Evolutionary conservation across 1,284 basidiomycete species (phyloP), one percentile per base, ranked within the genome.

Genomic region (Cystobasidium pallidum): DNA sequence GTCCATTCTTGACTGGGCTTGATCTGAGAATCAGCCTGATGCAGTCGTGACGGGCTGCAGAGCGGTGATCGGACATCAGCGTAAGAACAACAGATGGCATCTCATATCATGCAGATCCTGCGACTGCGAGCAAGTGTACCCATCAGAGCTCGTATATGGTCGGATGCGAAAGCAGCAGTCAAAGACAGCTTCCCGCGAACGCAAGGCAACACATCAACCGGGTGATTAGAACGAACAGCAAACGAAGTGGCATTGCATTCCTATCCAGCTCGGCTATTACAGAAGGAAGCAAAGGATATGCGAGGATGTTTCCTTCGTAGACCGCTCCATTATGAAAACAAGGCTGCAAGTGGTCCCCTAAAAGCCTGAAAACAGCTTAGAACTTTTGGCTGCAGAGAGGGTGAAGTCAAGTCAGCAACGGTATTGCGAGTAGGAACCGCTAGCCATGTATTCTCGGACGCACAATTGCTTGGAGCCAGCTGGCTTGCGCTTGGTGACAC

Each of bases 401-500:
- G n/a, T n/a, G n/a, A n/a, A n/a, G n/a, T n/a, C n/a, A n/a, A n/a
- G n/a, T n/a, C n/a, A n/a, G n/a, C n/a, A n/a, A n/a, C n/a, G n/a
- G n/a, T n/a, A n/a, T n/a, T n/a, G n/a, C n/a, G n/a, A n/a, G n/a
- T n/a, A n/a, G n/a, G n/a, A n/a, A n/a, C n/a, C n/a, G n/a, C n/a
- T n/a, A n/a, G n/a, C n/a, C 17, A 34, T 21, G 55, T 21, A 8
- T 55, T 55, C 43, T 15, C 8, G 19, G 8, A 41, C 47, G 45
- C 39, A 57, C 47, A 71, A 71, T 49, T 71, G 68, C 68, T 71
- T 71, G n/a, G 68, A 71, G 26, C 49, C 68, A n/a, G 73, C 68
- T 28, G 62, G 43, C 71, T 72, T 73, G 74, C 65, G 57, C 71
- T 72, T 73, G 43, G 64, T 67, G 34, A 75, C 74, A 32, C 74